These are phyloP conservation scores for Sporisorium reilianum DNA, from an alignment of 1,284 basidiomycete genomes.

Conservation along the genomic window DNA sequence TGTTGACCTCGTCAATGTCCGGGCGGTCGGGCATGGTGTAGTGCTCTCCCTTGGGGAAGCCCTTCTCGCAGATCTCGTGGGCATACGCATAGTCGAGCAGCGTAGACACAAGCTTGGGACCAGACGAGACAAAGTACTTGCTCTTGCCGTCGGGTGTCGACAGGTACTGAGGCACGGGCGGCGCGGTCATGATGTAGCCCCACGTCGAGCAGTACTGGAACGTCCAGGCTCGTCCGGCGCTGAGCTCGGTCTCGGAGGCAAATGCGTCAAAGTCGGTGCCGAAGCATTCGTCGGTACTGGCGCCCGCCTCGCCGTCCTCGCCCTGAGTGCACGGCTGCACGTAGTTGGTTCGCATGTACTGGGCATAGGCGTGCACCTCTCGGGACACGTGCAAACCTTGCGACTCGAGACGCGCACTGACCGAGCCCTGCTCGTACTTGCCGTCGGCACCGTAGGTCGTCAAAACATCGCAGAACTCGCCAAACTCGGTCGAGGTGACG, in stretches of 20 bases:
- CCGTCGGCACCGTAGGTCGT: conserved; percentile 41
- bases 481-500: conserved; percentile 48
- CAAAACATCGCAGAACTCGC: conserved; percentile 41
- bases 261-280: conserved; percentile 78
- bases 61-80: conserved; percentile 82
- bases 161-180: conserved; percentile 32
- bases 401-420: conserved; percentile 14
- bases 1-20: conserved; percentile 83
- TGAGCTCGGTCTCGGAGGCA: conserved; percentile 74
- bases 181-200: conserved; percentile 80
- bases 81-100: conserved; percentile 81
- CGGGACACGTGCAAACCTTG: conserved; percentile 24
- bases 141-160: conserved; percentile 34
- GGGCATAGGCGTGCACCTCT: conserved; percentile 46
- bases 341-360: conserved; percentile 45
- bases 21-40: conserved; percentile 80
- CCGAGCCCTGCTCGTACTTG: conserved; percentile 10
- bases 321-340: conserved; percentile 46
- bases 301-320: conserved; percentile 26
- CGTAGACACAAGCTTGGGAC: conserved; percentile 79
- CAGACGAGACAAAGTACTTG: conserved; percentile 37
- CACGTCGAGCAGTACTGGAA: conserved; percentile 87
- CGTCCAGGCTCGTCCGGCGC: conserved; percentile 86
- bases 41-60: conserved; percentile 82
- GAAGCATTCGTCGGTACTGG: conserved; percentile 75